Evolutionary conservation across 1,139 yeast species (phyloP).

Genomic region (Yamadazyma blattariae): DNA sequence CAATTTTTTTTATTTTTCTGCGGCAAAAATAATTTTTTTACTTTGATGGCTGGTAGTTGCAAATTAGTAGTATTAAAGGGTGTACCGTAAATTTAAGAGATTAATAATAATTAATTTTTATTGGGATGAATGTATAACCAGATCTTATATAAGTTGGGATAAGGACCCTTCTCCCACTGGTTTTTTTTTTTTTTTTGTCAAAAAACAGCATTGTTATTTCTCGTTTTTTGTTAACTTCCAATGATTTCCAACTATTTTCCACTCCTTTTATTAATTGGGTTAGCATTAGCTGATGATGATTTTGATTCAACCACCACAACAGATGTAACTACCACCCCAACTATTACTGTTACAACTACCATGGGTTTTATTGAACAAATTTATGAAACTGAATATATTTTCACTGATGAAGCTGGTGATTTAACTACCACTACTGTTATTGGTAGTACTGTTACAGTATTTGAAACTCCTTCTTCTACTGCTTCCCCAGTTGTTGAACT

Average conservation of each 20-base stretch:
- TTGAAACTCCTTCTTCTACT: constrained; percentile 10
- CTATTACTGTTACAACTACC: constrained; percentile 29
- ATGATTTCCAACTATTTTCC: constrained; percentile 17
- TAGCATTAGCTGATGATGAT: constrained; percentile 14
- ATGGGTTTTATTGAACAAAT: constrained; percentile 26
- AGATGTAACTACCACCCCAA: constrained; percentile 27
- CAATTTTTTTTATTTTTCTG: no score
- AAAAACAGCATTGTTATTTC: no score
- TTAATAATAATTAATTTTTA: no score
- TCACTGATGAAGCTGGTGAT: constrained; percentile 27
- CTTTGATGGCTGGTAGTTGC: no score
- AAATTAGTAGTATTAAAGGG: no score
- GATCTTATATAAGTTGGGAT: no score
- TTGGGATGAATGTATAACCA: no score
- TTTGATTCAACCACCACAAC: constrained; percentile 18
- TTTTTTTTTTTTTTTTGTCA: no score
- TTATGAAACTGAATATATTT: constrained; percentile 35
- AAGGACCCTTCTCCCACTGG: no score
- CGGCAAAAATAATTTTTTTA: no score
- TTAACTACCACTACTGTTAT: constrained; percentile 32
- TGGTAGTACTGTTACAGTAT: constrained; percentile 20
- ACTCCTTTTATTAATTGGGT: constrained; percentile 16
- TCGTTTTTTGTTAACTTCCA: no score
- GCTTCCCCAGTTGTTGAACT: constrained; percentile 3
- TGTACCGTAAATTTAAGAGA: no score